Base-by-base conservation (phyloP, 2,329 filamentous ascomycete species). In the Xylariomycetidae sp. region DNA sequence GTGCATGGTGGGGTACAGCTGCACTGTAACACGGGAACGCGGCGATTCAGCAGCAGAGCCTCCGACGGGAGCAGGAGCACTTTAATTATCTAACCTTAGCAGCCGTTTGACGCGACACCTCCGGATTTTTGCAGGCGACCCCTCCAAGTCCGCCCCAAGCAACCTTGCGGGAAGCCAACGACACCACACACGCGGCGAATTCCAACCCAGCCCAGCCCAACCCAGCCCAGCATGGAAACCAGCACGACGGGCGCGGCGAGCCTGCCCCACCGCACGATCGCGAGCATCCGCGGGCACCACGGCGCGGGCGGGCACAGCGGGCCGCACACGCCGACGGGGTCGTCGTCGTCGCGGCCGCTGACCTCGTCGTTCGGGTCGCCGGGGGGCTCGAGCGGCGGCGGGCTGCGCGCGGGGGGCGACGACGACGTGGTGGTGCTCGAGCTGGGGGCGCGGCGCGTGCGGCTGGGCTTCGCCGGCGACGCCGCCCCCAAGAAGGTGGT, bases 341-440 rank as follows among this genome's bases (percentile, higher is more conserved):
- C n/a, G n/a, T n/a, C n/a, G n/a, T n/a, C n/a, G n/a, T 42, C 57
- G 23, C 65, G 60, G 43, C 43, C 76, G 35, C 56, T 71, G 44
- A 64, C 65, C 50, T 63, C 76, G 30, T 58, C 67, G 19, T 75
- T 79, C 52, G 68, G 76, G 45, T 74, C 74, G 52, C 68, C 76
- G 46, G 74, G 74, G 28, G 67, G 77, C 44, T 73, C 77, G 39
- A 60, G 77, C 50, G n/a, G n/a, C n/a, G n/a, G n/a, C n/a, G n/a
- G n/a, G n/a, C n/a, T n/a, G n/a, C n/a, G n/a, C n/a, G 58, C 84
- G 46, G 68, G 79, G 50, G 65, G 81, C 50, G 88, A 95, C 49
- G 92, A 98, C 52, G 92, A 95, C 46, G 69, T 82, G 6, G 61
- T 95, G 5, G 73, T 98, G 25, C 68, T 95, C 32, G 88, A 96